A percentile compares a stretch with the other conserved stretches of the same genome.
Conservation (phyloP, 352 stramenopile species). For the Elongisporangium undulatum region DNA sequence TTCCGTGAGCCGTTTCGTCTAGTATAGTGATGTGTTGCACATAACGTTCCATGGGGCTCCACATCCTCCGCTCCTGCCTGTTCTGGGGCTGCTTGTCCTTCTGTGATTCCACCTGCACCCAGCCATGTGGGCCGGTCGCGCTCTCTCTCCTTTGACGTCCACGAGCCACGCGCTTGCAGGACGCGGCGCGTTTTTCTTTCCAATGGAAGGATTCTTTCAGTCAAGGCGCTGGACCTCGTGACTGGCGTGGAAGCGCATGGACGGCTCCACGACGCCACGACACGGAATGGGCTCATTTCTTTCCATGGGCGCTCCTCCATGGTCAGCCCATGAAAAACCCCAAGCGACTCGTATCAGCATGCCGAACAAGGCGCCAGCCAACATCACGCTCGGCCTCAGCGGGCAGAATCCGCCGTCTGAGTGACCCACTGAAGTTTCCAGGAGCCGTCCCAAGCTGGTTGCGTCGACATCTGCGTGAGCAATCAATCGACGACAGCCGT, state of each 20-base stretch:
- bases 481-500: too few species aligned
- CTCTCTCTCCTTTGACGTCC: too few species aligned
- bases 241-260: background rate
- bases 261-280: background rate
- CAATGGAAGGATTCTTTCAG: background rate
- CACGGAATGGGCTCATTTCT: background rate
- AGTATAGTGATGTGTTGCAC: too few species aligned
- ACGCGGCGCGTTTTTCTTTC: background rate
- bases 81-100: too few species aligned
- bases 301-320: background rate
- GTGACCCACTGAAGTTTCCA: background rate
- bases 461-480: background rate
- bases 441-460: background rate
- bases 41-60: too few species aligned
- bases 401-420: too few species aligned
- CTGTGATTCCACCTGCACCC: too few species aligned
- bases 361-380: background rate
- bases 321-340: background rate
- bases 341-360: background rate
- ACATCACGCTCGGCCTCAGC: background rate
- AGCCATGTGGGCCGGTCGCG: too few species aligned
- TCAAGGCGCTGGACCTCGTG: background rate
- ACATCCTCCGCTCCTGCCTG: too few species aligned
- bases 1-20: too few species aligned
- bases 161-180: too few species aligned